Percentiles rank a stretch among this genome's conserved stretches.
Conservation (phyloP, 345 rosid genomes). For the Pistacia integerrima region DNA sequence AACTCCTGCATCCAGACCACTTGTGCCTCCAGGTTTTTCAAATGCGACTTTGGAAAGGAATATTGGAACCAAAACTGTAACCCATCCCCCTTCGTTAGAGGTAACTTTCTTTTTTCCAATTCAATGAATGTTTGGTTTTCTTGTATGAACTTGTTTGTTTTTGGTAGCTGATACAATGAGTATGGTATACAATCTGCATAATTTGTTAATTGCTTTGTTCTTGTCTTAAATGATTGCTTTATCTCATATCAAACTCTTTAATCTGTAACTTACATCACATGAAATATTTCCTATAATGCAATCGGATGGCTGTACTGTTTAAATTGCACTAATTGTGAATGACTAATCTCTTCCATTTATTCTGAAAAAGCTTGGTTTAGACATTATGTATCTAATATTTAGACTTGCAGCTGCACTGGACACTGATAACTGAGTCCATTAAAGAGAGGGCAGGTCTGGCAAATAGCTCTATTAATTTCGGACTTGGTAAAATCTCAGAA, state of each 20-base stretch:
- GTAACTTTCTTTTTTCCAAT: constrained; percentile 31
- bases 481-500: not conserved
- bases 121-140: constrained; percentile 2
- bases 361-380: not conserved
- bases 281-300: not conserved
- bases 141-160: not conserved
- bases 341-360: not conserved
- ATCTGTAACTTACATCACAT: not conserved
- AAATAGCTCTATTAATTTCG: no score
- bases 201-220: not conserved
- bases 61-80: constrained; percentile 48
- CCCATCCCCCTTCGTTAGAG: constrained; percentile 45
- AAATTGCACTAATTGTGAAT: not conserved
- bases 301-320: not conserved
- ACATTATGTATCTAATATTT: not conserved
- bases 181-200: not conserved
- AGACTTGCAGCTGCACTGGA: no score
- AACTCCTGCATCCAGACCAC: constrained; percentile 76
- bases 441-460: no score
- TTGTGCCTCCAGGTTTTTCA: constrained; percentile 95
- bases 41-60: constrained; percentile 48
- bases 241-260: not conserved
- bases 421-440: no score
- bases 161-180: not conserved
- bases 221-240: not conserved